phyloP scores from a whole-genome alignment of 1,139 yeast genomes.

The Yamadazyma friedrichii region DNA sequence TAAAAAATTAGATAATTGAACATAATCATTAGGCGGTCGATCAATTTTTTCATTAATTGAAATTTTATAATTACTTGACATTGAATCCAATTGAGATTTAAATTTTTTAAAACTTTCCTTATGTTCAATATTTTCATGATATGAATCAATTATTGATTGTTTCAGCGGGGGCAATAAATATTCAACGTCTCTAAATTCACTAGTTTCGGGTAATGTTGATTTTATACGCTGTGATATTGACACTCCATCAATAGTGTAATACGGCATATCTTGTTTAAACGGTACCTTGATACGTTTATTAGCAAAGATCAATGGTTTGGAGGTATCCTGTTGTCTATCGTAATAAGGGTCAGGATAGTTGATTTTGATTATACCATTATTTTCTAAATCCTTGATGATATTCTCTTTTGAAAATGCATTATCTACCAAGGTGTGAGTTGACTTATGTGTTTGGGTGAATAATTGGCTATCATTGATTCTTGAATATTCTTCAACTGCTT shows the following conservation, averaged over 20 bases:
- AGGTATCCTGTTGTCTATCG: conserved; percentile 47
- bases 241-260: conserved; percentile 6
- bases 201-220: background rate
- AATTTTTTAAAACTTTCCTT: conserved; percentile 11
- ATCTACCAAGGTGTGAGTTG: background rate
- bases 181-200: conserved; percentile 23
- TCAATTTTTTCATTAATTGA: conserved; percentile 31
- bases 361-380: conserved; percentile 46
- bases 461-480: conserved; percentile 10
- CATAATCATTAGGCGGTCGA: conserved; percentile 47
- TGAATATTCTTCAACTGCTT: background rate
- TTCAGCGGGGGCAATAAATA: conserved; percentile 34
- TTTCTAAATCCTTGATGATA: conserved; percentile 38
- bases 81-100: conserved; percentile 39
- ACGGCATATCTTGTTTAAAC: conserved; percentile 10
- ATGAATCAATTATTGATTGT: conserved; percentile 21
- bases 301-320: conserved; percentile 60
- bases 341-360: conserved; percentile 66
- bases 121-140: conserved; percentile 16
- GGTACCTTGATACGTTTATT: conserved; percentile 58
- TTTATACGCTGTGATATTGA: conserved; percentile 6
- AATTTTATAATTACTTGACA: conserved; percentile 32
- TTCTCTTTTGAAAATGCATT: conserved; percentile 14
- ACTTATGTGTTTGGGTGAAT: conserved; percentile 8
- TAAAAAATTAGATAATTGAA: conserved; percentile 52